Conservation (phyloP, 139 green algal genomes). For the Coelastrella sp. region DNA sequence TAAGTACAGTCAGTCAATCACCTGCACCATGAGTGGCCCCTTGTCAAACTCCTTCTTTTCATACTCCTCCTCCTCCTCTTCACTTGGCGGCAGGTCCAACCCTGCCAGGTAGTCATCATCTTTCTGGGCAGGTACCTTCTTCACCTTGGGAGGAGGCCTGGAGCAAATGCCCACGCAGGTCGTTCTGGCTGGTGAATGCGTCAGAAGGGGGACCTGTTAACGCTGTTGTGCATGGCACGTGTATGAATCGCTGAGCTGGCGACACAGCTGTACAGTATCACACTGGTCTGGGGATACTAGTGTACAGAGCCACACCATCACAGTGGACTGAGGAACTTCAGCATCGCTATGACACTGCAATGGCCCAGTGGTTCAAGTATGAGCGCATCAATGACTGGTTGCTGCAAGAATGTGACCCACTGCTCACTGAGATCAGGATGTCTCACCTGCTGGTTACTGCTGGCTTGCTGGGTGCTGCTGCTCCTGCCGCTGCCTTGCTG, state of each 20-base stretch:
- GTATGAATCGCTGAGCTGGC: too few species aligned
- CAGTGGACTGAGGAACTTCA: too few species aligned
- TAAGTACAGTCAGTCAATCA: neutral
- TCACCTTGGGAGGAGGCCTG: constrained; percentile 46
- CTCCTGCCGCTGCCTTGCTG: constrained; percentile 31
- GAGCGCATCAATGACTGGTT: too few species aligned
- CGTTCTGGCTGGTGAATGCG: too few species aligned
- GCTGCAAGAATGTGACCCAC: neutral
- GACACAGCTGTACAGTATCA: too few species aligned
- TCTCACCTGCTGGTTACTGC: constrained; percentile 11
- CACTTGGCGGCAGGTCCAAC: constrained; percentile 92
- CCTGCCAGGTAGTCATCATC: constrained; percentile 84
- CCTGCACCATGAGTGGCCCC: constrained; percentile 50
- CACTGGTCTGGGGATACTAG: too few species aligned
- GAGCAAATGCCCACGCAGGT: too few species aligned
- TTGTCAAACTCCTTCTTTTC: constrained; percentile 70
- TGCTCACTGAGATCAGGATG: constrained; percentile 1
- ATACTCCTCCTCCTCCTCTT: constrained; percentile 77
- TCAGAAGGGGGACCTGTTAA: neutral
- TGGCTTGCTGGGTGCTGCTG: constrained; percentile 1
- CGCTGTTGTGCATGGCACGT: neutral
- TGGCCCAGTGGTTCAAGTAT: neutral
- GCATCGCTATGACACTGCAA: neutral
- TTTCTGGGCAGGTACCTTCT: constrained; percentile 38
- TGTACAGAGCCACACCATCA: too few species aligned